phyloP scores from a whole-genome alignment of 2,329 filamentous ascomycete species.

The Sclerotinia trifoliorum region DNA sequence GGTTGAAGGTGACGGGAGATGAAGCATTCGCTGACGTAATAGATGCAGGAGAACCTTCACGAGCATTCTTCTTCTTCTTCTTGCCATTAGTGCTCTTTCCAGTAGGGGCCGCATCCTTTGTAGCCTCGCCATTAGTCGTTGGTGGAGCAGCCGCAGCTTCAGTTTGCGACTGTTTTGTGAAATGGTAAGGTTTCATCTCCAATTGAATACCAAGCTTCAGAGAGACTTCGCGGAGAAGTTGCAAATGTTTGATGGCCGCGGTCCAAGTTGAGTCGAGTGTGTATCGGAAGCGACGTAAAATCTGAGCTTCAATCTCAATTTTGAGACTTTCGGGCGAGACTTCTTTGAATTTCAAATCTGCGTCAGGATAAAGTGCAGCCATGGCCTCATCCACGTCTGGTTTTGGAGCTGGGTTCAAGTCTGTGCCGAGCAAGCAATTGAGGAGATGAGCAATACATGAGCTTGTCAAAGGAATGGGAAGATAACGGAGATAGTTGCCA shows the following conservation, averaged over 20 bases:
- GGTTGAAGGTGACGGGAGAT: constrained; percentile 63
- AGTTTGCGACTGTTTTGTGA: constrained; percentile 50
- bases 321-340: constrained; percentile 72
- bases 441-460: constrained; percentile 81
- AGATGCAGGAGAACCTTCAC: constrained; percentile 50
- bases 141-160: constrained; percentile 39
- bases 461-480: constrained; percentile 78
- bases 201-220: constrained; percentile 90
- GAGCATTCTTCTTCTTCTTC: constrained; percentile 60
- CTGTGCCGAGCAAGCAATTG: constrained; percentile 84
- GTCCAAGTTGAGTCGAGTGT: constrained; percentile 68
- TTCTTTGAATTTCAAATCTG: constrained; percentile 76
- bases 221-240: constrained; percentile 84
- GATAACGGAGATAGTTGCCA: constrained; percentile 72
- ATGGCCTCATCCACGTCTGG: constrained; percentile 75
- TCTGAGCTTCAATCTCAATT: constrained; percentile 68
- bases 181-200: constrained; percentile 72
- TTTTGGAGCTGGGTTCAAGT: constrained; percentile 72
- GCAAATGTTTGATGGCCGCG: constrained; percentile 66
- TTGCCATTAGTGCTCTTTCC: constrained; percentile 38
- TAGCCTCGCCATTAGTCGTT: constrained; percentile 41
- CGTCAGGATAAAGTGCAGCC: constrained; percentile 74
- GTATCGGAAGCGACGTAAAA: constrained; percentile 73
- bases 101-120: constrained; percentile 44
- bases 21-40: constrained; percentile 46